Conservation (phyloP, 306 rosid species). For the Abrus precatorius region DNA sequence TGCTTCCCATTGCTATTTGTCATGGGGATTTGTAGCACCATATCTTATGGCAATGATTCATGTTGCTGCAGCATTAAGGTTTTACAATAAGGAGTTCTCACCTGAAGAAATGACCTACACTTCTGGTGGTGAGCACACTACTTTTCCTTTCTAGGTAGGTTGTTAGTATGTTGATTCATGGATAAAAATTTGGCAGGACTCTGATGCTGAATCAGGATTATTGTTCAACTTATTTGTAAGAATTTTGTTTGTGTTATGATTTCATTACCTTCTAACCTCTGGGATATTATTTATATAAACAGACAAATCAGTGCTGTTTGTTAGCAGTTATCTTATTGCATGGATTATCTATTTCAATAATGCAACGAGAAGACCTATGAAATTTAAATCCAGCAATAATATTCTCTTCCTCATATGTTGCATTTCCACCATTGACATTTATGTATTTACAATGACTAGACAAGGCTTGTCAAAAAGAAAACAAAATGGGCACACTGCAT, state of each 20-base stretch:
- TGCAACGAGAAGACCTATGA: slow-evolving; percentile 19
- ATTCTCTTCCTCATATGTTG: slow-evolving; percentile 20
- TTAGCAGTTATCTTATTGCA: slow-evolving; percentile 15
- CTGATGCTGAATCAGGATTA: slow-evolving; percentile 42
- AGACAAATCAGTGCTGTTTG: not conserved
- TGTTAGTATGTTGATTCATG: slow-evolving; percentile 48
- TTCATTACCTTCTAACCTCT: not conserved
- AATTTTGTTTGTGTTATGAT: slow-evolving; percentile 17
- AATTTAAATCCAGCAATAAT: slow-evolving; percentile 29
- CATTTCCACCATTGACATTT: slow-evolving; percentile 31
- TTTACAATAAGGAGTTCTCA: slow-evolving; percentile 67
- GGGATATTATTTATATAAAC: not conserved
- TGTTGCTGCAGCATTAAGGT: slow-evolving; percentile 74
- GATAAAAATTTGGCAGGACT: slow-evolving; percentile 30
- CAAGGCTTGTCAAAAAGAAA: slow-evolving; percentile 9
- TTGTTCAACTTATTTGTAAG: slow-evolving; percentile 19
- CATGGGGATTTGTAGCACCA: slow-evolving; percentile 95
- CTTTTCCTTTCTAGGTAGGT: slow-evolving; percentile 60
- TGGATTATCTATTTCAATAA: slow-evolving; percentile 28
- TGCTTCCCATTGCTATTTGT: slow-evolving; percentile 80
- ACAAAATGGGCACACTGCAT: slow-evolving; percentile 17
- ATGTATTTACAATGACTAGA: slow-evolving; percentile 30
- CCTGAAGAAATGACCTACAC: slow-evolving; percentile 69
- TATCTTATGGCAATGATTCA: slow-evolving; percentile 77
- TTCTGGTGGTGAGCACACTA: slow-evolving; percentile 78